Evolutionary conservation across 2,329 filamentous ascomycete genomes (phyloP).

Genomic region (Alternaria triticina): DNA sequence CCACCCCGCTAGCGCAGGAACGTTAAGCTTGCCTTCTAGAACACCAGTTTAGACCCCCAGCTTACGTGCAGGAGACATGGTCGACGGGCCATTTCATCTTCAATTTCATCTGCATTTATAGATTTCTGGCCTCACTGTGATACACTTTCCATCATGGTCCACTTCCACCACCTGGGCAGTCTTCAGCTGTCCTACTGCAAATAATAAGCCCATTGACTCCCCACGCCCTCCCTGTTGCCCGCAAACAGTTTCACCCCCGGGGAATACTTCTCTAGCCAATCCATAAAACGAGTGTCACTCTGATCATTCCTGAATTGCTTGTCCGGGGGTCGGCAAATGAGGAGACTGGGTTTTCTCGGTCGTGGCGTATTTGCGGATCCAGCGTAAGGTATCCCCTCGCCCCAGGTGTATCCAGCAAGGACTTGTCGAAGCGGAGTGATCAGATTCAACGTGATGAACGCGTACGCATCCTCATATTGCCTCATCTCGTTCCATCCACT

Average conservation of each 20-base stretch:
- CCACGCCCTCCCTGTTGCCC: too few species aligned
- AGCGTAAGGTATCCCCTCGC: not conserved
- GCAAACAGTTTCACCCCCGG: too few species aligned
- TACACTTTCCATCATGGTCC: too few species aligned
- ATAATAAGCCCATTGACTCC: too few species aligned
- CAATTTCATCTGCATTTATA: too few species aligned
- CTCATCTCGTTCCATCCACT: not conserved
- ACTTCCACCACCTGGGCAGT: too few species aligned
- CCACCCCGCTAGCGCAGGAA: conserved; percentile 14
- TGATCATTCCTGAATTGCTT: too few species aligned
- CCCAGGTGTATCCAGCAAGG: not conserved
- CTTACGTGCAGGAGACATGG: not conserved
- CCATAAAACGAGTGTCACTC: not conserved
- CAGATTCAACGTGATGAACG: not conserved
- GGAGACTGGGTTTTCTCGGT: not conserved
- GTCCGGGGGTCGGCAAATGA: not conserved
- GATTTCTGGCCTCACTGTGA: too few species aligned
- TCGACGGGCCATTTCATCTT: not conserved
- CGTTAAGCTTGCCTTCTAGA: not conserved
- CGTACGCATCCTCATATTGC: not conserved
- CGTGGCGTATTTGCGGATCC: not conserved
- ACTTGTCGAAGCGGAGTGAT: not conserved
- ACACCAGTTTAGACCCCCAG: not conserved
- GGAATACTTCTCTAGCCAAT: not conserved
- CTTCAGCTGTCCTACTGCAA: too few species aligned